These are phyloP conservation scores for Lactarius trivialis DNA, from an alignment of 768 basidiomycete species.

Conservation along the genomic window DNA sequence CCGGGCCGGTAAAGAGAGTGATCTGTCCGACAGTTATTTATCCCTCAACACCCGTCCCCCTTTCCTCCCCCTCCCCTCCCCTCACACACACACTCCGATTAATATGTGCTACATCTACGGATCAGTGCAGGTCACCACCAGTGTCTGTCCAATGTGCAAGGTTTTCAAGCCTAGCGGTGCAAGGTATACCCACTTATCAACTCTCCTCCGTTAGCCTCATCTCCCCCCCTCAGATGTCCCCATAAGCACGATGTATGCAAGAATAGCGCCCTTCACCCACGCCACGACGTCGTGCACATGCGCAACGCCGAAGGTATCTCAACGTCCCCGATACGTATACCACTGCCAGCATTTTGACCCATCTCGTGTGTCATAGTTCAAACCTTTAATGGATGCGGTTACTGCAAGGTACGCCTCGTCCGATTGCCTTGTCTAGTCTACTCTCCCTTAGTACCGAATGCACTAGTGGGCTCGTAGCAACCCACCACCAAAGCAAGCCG, in stretches of 20 bases:
- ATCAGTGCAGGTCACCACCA: constrained; percentile 60
- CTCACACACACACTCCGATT: constrained; percentile 20
- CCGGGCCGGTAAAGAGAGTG: not conserved
- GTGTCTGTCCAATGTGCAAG: constrained; percentile 79
- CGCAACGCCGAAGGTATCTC: constrained; percentile 81
- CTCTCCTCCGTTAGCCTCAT: constrained; percentile 24
- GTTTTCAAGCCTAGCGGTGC: constrained; percentile 58
- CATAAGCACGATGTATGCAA: constrained; percentile 70
- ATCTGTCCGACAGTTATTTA: constrained; percentile 11
- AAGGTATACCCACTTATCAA: constrained; percentile 37
- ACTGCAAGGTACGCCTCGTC: constrained; percentile 65
- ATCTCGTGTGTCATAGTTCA: constrained; percentile 44
- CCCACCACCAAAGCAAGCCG: constrained; percentile 47
- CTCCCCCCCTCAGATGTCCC: constrained; percentile 52
- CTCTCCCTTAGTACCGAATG: constrained; percentile 23
- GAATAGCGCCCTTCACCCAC: constrained; percentile 67
- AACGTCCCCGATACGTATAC: constrained; percentile 5
- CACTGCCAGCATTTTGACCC: constrained; percentile 19
- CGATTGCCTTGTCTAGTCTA: not conserved
- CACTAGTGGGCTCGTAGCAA: constrained; percentile 63
- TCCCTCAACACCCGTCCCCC: not conserved
- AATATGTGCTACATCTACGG: constrained; percentile 70
- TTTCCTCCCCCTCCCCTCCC: constrained; percentile 13
- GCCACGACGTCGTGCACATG: constrained; percentile 69
- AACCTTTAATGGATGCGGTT: constrained; percentile 81